Conservation (phyloP, 1,284 basidiomycete genomes). For the Agaricales sp. region DNA sequence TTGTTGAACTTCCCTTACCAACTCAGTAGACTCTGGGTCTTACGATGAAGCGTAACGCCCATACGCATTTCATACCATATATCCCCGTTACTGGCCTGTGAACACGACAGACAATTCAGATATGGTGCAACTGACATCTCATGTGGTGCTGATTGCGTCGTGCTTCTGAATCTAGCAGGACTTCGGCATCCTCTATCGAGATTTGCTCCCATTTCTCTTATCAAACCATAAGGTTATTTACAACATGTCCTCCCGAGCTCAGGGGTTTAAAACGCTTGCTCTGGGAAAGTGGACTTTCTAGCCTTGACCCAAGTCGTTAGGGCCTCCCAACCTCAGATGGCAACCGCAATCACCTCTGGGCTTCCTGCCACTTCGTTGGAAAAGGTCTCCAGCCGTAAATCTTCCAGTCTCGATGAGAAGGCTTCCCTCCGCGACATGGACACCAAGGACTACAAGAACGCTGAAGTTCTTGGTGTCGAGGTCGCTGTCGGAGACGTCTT, state of each 20-base stretch:
- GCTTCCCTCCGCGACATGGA: slow-evolving; percentile 12
- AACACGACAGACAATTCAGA: too few relatives aligned
- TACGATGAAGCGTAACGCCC: too few relatives aligned
- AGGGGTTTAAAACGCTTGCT: too few relatives aligned
- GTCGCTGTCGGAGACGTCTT: slow-evolving; percentile 19
- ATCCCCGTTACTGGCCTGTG: too few relatives aligned
- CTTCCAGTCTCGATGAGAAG: slow-evolving; percentile 11
- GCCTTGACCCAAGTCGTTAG: neutral
- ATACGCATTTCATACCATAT: too few relatives aligned
- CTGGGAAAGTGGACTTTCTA: too few relatives aligned
- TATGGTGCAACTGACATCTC: neutral
- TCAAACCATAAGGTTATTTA: too few relatives aligned
- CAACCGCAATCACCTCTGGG: neutral
- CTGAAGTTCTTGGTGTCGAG: neutral
- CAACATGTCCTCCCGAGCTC: neutral
- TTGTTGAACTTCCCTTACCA: too few relatives aligned
- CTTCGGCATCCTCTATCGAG: neutral
- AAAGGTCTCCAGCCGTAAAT: neutral
- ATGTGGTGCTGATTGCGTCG: neutral
- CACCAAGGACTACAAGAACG: neutral
- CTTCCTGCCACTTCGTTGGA: neutral
- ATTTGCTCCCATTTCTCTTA: neutral
- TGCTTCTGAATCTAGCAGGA: neutral
- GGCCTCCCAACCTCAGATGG: neutral
- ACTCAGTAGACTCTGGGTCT: too few relatives aligned